Evolutionary conservation across 176 grass and related monocot genomes (phyloP).

Genomic region (Aegilops longissima): DNA sequence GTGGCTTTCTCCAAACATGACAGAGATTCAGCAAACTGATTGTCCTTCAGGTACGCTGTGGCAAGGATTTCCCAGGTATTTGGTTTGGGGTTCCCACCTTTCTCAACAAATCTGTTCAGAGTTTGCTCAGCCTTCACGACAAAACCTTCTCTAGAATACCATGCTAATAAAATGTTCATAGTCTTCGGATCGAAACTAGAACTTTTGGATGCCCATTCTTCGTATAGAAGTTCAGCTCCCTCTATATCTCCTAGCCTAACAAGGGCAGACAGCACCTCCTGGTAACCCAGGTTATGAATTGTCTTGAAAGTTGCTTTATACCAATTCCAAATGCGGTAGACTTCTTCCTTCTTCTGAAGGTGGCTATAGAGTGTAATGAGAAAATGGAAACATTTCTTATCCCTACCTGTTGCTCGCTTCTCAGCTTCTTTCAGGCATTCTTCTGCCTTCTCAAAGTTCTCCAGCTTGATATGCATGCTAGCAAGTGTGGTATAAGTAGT

Average conservation of each 20-base stretch:
- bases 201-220: conserved; percentile 66
- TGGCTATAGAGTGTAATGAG: conserved; percentile 72
- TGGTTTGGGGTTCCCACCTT: conserved; percentile 79
- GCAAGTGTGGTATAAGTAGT: conserved; percentile 84
- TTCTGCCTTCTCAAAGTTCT: conserved; percentile 70
- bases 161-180: conserved; percentile 75
- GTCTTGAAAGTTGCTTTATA: conserved; percentile 77
- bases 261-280: conserved; percentile 62
- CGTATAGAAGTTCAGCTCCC: conserved; percentile 81
- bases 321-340: conserved; percentile 88
- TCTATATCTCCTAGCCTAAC: conserved; percentile 73
- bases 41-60: conserved; percentile 62
- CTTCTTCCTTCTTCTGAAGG: conserved; percentile 78
- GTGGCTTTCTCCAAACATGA: conserved; percentile 65
- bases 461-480: conserved; percentile 77
- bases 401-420: conserved; percentile 69
- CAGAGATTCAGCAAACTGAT: conserved; percentile 59
- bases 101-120: conserved; percentile 59
- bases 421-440: conserved; percentile 79
- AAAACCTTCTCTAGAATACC: conserved; percentile 72
- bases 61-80: conserved; percentile 80
- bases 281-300: conserved; percentile 82
- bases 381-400: conserved; percentile 74
- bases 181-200: conserved; percentile 73
- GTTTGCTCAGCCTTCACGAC: conserved; percentile 55